Percentiles rank a stretch among this genome's conserved stretches.
Conservation (phyloP, 1,139 yeast genomes). For the Debaryomyces psychrophilus region DNA sequence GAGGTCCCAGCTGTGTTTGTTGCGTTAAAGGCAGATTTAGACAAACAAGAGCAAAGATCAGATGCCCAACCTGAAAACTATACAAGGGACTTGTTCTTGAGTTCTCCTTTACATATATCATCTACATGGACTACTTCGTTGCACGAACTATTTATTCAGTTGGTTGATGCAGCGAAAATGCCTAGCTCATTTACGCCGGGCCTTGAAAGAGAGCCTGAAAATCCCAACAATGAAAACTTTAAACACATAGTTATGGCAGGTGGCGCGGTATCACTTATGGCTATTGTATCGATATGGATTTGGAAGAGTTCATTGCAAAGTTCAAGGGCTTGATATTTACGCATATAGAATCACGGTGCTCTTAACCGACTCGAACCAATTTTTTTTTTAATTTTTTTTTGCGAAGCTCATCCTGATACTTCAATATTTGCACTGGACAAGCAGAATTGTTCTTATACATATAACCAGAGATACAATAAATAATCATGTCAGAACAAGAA, state of each 20-base stretch:
- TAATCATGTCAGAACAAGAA: constrained; percentile 28
- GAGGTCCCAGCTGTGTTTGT: constrained; percentile 84
- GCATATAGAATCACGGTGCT: not conserved
- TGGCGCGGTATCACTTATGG: constrained; percentile 66
- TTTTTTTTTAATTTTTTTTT: constrained; percentile 6
- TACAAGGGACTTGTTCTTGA: constrained; percentile 62
- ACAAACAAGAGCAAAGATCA: constrained; percentile 89
- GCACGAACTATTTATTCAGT: constrained; percentile 80
- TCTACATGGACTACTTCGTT: constrained; percentile 87
- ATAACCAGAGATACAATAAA: not conserved
- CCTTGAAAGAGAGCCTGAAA: constrained; percentile 67
- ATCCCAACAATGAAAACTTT: constrained; percentile 48
- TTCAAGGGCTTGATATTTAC: constrained; percentile 15
- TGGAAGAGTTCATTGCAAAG: constrained; percentile 51
- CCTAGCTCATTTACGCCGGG: constrained; percentile 86
- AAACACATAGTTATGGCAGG: constrained; percentile 59
- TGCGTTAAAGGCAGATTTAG: constrained; percentile 92
- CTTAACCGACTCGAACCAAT: not conserved
- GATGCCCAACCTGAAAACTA: constrained; percentile 87
- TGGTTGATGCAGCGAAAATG: constrained; percentile 83
- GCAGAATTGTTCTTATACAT: not conserved
- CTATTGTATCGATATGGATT: constrained; percentile 61
- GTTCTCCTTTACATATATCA: constrained; percentile 82
- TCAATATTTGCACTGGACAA: not conserved
- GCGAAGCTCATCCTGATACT: constrained; percentile 12